Base-by-base conservation (phyloP, 2,329 filamentous ascomycete genomes). In the Penicillium psychrosexuale region DNA sequence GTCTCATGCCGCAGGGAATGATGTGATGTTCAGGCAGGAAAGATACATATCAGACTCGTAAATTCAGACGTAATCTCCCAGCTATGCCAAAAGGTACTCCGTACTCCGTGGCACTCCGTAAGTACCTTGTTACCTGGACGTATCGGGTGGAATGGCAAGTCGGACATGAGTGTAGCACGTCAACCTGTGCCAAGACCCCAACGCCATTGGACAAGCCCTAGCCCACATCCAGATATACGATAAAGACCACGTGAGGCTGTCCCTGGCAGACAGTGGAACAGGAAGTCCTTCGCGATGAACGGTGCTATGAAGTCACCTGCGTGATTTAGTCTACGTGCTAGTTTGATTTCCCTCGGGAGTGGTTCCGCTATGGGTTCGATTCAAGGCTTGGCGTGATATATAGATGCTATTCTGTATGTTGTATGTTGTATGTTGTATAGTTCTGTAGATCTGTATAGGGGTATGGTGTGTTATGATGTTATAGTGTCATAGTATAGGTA, bases 211-310 rank as follows among this genome's bases (percentile, higher is more conserved):
- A 30, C 6, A 3, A 34, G 24, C 11, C 28, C n/a, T 12, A 47
- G 19, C 22, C 50, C 50, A 39, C 17, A 49, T 42, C 19, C 17
- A 37, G 28, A 44, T 31, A 44, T 31, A 19, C 42, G 44, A 49
- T 38, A 30, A 36, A 43, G 9, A 51, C 46, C 51, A 54, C 51
- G 51, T 54, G 51, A 54, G 51, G 7, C 51, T 54, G 33, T 48
- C 39, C 39, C 51, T 54, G 51, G 19, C 38, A 43, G 38, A 44
- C 34, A 37, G 51, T 47, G 27, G 42, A 34, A 28, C 9, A 11
- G 28, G 13, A 27, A n/a, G 22, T 15, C 3, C 13, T 27, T 17
- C 9, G 11, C 39, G 39, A 42, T 27, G 3, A 24, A 24, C 22
- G 44, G 6, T 12, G 27, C 9, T 36, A 47, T 40, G 12, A 51